A percentile compares a stretch with the other conserved stretches of the same genome.
Evolutionary conservation across 1,284 basidiomycete species (phyloP).

Genomic region (Anthracocystis setariae): DNA sequence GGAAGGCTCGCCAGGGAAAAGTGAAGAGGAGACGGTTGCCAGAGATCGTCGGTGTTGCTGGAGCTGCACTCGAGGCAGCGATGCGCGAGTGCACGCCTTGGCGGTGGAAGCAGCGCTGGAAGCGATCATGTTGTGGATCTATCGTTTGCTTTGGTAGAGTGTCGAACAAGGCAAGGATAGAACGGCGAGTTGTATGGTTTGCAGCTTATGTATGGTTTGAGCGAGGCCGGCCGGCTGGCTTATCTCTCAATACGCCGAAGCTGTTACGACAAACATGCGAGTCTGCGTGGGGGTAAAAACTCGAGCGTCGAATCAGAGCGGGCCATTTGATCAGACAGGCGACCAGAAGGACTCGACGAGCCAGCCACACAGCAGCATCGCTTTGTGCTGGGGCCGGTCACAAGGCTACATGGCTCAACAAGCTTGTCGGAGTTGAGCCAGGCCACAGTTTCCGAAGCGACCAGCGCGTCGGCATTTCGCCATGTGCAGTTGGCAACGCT

Average conservation of each 20-base stretch:
- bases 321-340: constrained; percentile 8
- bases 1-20: constrained; percentile 63
- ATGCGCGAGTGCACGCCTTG: constrained; percentile 11
- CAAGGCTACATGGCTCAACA: neutral
- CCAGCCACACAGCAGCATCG: neutral
- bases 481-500: neutral
- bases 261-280: neutral
- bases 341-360: too few relatives aligned
- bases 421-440: neutral
- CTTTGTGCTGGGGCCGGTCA: too few relatives aligned
- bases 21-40: constrained; percentile 28
- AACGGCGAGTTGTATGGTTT: neutral
- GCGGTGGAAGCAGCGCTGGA: constrained; percentile 15
- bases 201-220: neutral
- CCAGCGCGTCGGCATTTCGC: constrained; percentile 2
- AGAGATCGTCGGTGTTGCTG: constrained; percentile 27
- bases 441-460: neutral
- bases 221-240: neutral
- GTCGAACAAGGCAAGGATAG: neutral
- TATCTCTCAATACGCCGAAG: neutral
- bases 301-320: constrained; percentile 10
- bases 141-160: neutral
- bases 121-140: constrained; percentile 20
- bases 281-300: constrained; percentile 6
- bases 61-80: constrained; percentile 9